These are phyloP conservation scores for Eucalyptus erythrocorys DNA, from an alignment of 345 rosid genomes.

Conservation along the genomic window DNA sequence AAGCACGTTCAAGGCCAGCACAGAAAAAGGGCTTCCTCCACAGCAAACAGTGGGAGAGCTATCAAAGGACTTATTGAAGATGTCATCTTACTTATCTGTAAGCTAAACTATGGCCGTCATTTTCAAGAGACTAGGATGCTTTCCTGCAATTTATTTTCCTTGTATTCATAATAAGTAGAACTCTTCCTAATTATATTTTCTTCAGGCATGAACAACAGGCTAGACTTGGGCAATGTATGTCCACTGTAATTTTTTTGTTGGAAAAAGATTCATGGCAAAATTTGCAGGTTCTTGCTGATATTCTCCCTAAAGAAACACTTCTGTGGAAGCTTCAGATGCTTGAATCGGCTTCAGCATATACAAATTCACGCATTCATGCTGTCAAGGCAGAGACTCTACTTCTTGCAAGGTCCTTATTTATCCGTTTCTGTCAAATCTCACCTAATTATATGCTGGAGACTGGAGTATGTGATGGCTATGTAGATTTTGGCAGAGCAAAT, in stretches of 20 bases:
- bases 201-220: background rate
- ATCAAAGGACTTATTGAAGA: constrained; percentile 26
- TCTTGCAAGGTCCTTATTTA: constrained; percentile 28
- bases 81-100: constrained; percentile 41
- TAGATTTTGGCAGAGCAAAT: background rate
- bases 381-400: constrained; percentile 56
- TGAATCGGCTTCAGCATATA: constrained; percentile 44
- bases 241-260: background rate
- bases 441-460: background rate
- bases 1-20: constrained; percentile 21
- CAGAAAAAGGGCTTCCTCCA: constrained; percentile 37
- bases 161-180: background rate
- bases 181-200: background rate
- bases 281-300: constrained; percentile 44
- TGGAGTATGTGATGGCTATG: background rate
- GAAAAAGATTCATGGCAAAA: constrained; percentile 2
- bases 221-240: background rate
- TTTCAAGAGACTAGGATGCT: background rate
- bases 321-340: constrained; percentile 72
- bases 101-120: background rate
- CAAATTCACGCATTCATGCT: constrained; percentile 61
- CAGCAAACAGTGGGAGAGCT: constrained; percentile 21
- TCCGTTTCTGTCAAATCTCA: background rate
- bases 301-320: constrained; percentile 60
- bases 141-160: background rate